These are phyloP conservation scores for Musa beccarii DNA, from an alignment of 176 grass and related monocot species.

Conservation along the genomic window DNA sequence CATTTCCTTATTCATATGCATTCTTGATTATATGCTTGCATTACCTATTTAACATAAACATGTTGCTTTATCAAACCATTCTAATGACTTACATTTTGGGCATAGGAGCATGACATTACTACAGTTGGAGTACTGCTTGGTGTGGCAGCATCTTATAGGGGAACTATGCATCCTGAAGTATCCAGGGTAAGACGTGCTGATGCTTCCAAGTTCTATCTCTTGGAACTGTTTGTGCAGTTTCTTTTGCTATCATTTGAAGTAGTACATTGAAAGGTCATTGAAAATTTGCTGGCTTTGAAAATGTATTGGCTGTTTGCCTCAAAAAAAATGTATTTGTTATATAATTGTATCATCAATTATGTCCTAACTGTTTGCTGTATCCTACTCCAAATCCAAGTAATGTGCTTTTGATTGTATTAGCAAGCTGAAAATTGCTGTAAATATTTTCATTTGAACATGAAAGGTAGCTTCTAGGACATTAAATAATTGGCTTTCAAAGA, in stretches of 20 bases:
- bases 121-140: constrained; percentile 85
- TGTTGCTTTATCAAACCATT: background rate
- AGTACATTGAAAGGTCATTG: background rate
- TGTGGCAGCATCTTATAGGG: constrained; percentile 79
- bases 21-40: background rate
- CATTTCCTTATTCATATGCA: background rate
- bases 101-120: constrained; percentile 91
- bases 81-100: constrained; percentile 3
- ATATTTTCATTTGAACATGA: background rate
- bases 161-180: constrained; percentile 84
- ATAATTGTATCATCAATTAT: background rate
- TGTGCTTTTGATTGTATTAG: background rate
- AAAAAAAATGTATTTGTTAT: background rate
- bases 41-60: background rate
- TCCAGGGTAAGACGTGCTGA: constrained; percentile 46
- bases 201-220: background rate
- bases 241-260: constrained; percentile 9
- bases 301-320: no score
- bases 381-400: background rate
- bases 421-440: background rate
- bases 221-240: background rate
- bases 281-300: no score
- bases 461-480: background rate
- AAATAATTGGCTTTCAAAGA: background rate
- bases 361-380: background rate